A percentile compares a stretch with the other conserved stretches of the same genome.
phyloP scores from a whole-genome alignment of 352 stramenopile genomes.

The Phytophthora litchii region DNA sequence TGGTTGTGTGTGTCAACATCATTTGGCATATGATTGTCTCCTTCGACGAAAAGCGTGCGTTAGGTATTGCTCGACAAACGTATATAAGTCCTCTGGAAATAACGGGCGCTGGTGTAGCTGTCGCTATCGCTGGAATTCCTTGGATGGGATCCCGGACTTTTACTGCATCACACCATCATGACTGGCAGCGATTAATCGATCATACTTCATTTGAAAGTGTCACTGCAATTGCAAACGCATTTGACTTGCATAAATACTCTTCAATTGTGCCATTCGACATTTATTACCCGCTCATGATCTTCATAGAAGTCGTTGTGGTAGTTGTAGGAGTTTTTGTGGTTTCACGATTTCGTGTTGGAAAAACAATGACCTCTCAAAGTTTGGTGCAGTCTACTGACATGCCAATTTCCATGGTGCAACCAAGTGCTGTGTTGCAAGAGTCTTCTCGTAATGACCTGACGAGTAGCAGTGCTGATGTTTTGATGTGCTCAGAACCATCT shows the following conservation, averaged over 20 bases:
- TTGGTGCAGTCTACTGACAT: conserved; percentile 22
- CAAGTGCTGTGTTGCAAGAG: not conserved
- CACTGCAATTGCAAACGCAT: conserved; percentile 36
- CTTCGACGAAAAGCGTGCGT: conserved; percentile 32
- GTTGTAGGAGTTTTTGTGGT: conserved; percentile 22
- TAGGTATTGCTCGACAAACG: conserved; percentile 34
- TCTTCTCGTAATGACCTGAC: conserved; percentile 15
- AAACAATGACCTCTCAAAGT: conserved; percentile 3
- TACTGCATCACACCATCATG: conserved; percentile 6
- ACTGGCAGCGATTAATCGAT: conserved; percentile 32
- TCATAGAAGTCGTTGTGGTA: conserved; percentile 22
- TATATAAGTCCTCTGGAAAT: conserved; percentile 45
- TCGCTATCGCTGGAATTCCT: conserved; percentile 8
- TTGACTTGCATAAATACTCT: conserved; percentile 22
- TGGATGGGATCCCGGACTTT: conserved; percentile 10
- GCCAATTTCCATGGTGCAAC: conserved; percentile 19
- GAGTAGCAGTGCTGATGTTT: conserved; percentile 30
- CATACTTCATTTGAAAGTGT: conserved; percentile 21
- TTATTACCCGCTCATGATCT: conserved; percentile 27
- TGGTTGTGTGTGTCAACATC: conserved; percentile 42
- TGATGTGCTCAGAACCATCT: conserved; percentile 28
- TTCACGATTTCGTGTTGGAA: conserved; percentile 25
- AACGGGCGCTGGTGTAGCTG: conserved; percentile 19
- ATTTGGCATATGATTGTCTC: conserved; percentile 42
- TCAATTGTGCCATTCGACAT: conserved; percentile 15